Conservation (phyloP, 1,284 basidiomycete genomes). For the Exobasidium cylindrosporum region DNA sequence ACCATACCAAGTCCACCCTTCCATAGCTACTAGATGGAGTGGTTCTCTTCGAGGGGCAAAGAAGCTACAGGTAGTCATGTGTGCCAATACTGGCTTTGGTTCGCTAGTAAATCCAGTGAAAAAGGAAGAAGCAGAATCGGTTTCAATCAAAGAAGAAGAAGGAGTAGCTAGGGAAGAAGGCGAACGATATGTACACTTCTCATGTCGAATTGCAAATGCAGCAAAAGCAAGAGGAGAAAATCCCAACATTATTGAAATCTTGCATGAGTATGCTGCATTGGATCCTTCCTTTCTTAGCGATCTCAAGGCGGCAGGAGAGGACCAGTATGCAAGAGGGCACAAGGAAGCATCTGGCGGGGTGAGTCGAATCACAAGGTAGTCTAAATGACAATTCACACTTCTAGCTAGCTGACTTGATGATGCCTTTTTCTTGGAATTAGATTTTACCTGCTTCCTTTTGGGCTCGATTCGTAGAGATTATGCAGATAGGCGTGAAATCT, state of each 20-base stretch:
- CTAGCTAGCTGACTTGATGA: background rate
- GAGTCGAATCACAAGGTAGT: conserved; percentile 1
- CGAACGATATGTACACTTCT: conserved; percentile 21
- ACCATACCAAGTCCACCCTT: conserved; percentile 36
- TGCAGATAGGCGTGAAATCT: conserved; percentile 39
- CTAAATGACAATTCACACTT: background rate
- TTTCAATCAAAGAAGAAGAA: conserved; percentile 3
- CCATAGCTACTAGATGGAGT: conserved; percentile 39
- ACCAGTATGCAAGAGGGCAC: conserved; percentile 34
- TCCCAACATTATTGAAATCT: conserved; percentile 32
- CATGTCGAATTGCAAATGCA: conserved; percentile 28
- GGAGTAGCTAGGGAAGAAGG: conserved; percentile 10
- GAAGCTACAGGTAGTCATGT: conserved; percentile 39
- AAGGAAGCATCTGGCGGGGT: conserved; percentile 34
- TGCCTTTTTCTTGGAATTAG: background rate
- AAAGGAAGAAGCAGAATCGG: background rate
- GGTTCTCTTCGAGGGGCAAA: conserved; percentile 34
- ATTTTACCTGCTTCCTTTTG: conserved; percentile 36
- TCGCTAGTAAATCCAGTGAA: background rate
- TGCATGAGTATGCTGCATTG: conserved; percentile 32
- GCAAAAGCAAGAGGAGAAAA: conserved; percentile 29
- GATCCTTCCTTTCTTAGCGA: conserved; percentile 21
- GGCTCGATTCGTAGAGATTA: conserved; percentile 27
- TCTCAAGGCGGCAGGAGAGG: background rate
- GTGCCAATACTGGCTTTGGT: conserved; percentile 36